These are phyloP conservation scores for Backusella tuberculispora DNA, from an alignment of 192 early-diverging fungal species.

Conservation along the genomic window DNA sequence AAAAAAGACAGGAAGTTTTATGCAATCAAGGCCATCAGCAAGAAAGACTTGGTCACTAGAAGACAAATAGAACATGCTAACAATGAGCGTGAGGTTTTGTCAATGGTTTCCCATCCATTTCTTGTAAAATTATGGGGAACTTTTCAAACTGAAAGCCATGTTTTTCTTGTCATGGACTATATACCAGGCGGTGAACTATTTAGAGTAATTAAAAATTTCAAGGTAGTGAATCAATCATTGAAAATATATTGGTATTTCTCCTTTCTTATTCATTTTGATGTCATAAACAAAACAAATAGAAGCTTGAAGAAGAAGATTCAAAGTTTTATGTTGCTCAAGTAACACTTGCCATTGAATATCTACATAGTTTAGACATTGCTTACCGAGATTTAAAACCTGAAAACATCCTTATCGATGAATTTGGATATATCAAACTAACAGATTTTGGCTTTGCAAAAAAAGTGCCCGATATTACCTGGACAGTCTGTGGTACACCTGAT, in stretches of 20 bases:
- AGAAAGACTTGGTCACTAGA: constrained; percentile 86
- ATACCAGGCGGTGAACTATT: constrained; percentile 91
- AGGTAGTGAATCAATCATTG: background rate
- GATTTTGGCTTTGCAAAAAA: constrained; percentile 89
- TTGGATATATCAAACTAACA: constrained; percentile 91
- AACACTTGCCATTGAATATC: constrained; percentile 87
- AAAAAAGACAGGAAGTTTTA: constrained; percentile 77
- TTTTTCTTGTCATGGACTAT: constrained; percentile 94
- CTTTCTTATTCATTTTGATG: background rate
- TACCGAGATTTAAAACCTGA: constrained; percentile 84
- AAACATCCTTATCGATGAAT: constrained; percentile 84
- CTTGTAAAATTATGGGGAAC: constrained; percentile 86
- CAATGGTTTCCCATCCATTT: constrained; percentile 82
- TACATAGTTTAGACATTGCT: constrained; percentile 88
- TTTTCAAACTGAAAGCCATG: constrained; percentile 83
- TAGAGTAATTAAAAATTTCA: constrained; percentile 64
- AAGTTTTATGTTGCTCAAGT: constrained; percentile 92
- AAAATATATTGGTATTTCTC: background rate
- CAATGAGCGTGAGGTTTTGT: constrained; percentile 89
- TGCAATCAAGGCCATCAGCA: constrained; percentile 94
- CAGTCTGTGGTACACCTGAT: constrained; percentile 89
- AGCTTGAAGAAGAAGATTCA: constrained; percentile 45
- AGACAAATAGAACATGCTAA: constrained; percentile 96
- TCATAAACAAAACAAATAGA: constrained; percentile 50
- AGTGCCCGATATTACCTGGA: constrained; percentile 48